Evolutionary conservation across 1,284 basidiomycete species (phyloP).

Genomic region (Pseudozyma tsukubaensis): DNA sequence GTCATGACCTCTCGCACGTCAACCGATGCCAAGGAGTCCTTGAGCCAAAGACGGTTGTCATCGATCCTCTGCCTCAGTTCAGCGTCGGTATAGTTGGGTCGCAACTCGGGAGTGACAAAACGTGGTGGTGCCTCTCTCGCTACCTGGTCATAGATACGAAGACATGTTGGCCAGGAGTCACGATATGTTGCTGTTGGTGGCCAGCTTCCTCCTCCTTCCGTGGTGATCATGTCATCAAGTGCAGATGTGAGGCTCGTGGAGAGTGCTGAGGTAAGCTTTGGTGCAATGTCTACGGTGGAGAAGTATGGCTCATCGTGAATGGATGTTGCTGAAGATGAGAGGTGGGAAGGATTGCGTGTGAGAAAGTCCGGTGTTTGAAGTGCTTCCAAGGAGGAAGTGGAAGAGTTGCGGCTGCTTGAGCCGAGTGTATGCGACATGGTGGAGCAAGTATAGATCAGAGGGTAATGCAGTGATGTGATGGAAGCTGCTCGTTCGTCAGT

Average conservation of each 20-base stretch:
- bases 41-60: conserved; percentile 40
- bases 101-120: conserved; percentile 37
- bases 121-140: conserved; percentile 39
- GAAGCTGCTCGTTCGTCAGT: too few relatives aligned
- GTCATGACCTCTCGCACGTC: conserved; percentile 30
- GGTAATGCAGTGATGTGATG: not conserved
- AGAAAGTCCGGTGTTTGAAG: conserved; percentile 34
- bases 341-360: conserved; percentile 24
- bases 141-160: conserved; percentile 38
- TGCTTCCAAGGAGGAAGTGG: conserved; percentile 34
- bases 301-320: conserved; percentile 28
- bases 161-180: conserved; percentile 40
- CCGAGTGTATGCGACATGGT: conserved; percentile 27
- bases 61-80: conserved; percentile 38
- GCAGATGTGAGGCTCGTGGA: conserved; percentile 21
- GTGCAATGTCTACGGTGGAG: conserved; percentile 26
- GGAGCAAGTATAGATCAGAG: not conserved
- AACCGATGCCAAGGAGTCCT: conserved; percentile 15
- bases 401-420: conserved; percentile 41
- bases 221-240: conserved; percentile 39
- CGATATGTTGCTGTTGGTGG: conserved; percentile 44
- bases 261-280: conserved; percentile 34
- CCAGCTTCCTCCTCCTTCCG: conserved; percentile 46
- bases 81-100: conserved; percentile 39
- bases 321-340: conserved; percentile 47